Conservation (phyloP, 495 filamentous ascomycete genomes). For the Aspergillus affinis region DNA sequence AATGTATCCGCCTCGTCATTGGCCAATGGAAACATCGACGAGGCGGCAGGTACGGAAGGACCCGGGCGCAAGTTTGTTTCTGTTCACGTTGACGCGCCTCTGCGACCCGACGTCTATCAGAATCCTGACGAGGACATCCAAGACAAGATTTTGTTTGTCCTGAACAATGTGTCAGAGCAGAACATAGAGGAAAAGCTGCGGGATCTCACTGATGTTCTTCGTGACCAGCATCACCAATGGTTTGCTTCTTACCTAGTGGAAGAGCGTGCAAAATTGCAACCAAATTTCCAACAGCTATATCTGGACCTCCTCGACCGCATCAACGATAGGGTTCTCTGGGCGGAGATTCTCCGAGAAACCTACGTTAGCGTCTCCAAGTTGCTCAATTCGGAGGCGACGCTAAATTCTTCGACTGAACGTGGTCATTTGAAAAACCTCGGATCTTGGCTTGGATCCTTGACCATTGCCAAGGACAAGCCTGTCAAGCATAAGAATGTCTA, state of each 20-base stretch:
- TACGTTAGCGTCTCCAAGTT: conserved; percentile 80
- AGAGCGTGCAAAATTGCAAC: conserved; percentile 92
- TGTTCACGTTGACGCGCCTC: conserved; percentile 68
- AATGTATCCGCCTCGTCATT: conserved; percentile 42
- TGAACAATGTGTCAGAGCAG: conserved; percentile 92
- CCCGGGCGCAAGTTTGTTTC: conserved; percentile 64
- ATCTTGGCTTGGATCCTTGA: conserved; percentile 89
- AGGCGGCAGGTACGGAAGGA: conserved; percentile 51
- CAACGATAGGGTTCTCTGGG: conserved; percentile 72
- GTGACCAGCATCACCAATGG: conserved; percentile 86
- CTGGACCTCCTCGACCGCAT: conserved; percentile 85
- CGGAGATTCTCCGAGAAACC: conserved; percentile 89
- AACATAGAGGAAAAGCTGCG: conserved; percentile 80
- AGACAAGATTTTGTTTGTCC: conserved; percentile 89
- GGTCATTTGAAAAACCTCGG: conserved; percentile 88
- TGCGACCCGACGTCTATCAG: conserved; percentile 59
- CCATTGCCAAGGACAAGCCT: conserved; percentile 89
- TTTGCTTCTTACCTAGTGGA: conserved; percentile 96
- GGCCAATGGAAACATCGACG: conserved; percentile 68
- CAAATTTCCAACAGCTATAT: conserved; percentile 92
- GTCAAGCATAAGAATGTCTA: conserved; percentile 96
- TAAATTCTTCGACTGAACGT: conserved; percentile 76
- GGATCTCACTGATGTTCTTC: conserved; percentile 74
- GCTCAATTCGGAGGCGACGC: conserved; percentile 82
- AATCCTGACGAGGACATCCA: conserved; percentile 82